phyloP scores from a whole-genome alignment of 495 filamentous ascomycete genomes.

The Penicillium odoratum region DNA sequence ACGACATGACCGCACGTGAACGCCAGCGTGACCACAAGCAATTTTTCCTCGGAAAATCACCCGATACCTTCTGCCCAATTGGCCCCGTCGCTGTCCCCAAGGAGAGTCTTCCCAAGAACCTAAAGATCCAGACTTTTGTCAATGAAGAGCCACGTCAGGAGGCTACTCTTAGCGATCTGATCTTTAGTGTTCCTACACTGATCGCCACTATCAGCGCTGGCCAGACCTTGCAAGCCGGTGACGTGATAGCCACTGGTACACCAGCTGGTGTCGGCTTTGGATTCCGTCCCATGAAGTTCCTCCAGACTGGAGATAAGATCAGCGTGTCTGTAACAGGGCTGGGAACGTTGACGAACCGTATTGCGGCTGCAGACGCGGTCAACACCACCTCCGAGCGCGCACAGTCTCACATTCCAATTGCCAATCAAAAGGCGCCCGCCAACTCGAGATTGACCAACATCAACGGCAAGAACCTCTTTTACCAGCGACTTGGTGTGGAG shows the following conservation, averaged over 20 bases:
- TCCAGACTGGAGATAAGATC: conserved; percentile 53
- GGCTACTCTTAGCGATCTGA: conserved; percentile 63
- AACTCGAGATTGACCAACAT: conserved; percentile 37
- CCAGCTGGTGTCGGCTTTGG: conserved; percentile 56
- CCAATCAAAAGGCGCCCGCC: conserved; percentile 15
- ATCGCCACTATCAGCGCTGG: conserved; percentile 66
- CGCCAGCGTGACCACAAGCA: conserved; percentile 59
- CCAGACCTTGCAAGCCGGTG: conserved; percentile 66
- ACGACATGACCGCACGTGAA: conserved; percentile 56
- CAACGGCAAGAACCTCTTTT: conserved; percentile 45
- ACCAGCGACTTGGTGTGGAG: conserved; percentile 27
- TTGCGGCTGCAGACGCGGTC: conserved; percentile 24
- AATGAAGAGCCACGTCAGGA: conserved; percentile 68
- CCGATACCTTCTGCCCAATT: conserved; percentile 58
- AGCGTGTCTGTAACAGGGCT: conserved; percentile 43
- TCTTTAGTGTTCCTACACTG: conserved; percentile 66
- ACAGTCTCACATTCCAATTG: conserved; percentile 9
- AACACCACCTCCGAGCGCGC: conserved; percentile 15
- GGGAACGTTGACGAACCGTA: conserved; percentile 42
- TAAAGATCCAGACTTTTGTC: conserved; percentile 59
- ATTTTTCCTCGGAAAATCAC: conserved; percentile 57
- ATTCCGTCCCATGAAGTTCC: conserved; percentile 40
- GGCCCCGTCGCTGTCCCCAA: conserved; percentile 54
- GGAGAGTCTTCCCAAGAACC: conserved; percentile 50
- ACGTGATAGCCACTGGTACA: conserved; percentile 76